These are phyloP conservation scores for Iris macrosiphon DNA, from an alignment of 106 monocot genomes.

Conservation along the genomic window DNA sequence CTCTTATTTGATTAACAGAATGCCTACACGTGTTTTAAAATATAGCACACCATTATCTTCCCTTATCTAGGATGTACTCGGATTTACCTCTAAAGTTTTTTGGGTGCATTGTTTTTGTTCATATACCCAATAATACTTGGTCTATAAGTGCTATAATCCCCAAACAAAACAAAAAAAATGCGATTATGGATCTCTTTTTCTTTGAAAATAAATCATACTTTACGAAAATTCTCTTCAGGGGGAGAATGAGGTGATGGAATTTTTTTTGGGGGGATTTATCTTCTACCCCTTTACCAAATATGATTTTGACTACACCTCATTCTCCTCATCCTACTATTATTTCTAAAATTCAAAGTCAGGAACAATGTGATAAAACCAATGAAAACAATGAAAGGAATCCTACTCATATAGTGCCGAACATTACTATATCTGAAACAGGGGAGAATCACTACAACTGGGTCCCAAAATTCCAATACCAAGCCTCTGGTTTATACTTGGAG, in stretches of 20 bases:
- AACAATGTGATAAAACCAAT: background rate
- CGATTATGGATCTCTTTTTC: background rate
- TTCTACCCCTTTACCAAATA: background rate
- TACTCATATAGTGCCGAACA: background rate
- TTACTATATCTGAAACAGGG: background rate
- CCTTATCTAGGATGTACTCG: background rate
- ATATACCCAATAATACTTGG: background rate
- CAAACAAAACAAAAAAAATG: background rate
- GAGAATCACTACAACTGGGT: background rate
- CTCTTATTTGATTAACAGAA: background rate
- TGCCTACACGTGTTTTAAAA: background rate
- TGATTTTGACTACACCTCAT: background rate
- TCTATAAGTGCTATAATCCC: background rate
- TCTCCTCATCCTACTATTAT: no score
- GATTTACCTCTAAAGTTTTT: background rate
- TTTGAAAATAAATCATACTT: background rate
- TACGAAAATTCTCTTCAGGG: background rate
- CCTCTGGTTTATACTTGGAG: background rate
- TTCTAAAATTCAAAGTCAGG: no score
- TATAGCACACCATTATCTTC: background rate
- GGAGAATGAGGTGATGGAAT: background rate
- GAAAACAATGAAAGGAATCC: background rate
- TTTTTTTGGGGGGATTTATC: conserved; percentile 2
- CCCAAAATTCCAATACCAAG: no score
- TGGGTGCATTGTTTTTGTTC: background rate